Percentiles rank a stretch among this genome's conserved stretches.
These are phyloP conservation scores for Ophiocordyceps unilateralis DNA, from an alignment of 2,329 filamentous ascomycete species.

Conservation along the genomic window DNA sequence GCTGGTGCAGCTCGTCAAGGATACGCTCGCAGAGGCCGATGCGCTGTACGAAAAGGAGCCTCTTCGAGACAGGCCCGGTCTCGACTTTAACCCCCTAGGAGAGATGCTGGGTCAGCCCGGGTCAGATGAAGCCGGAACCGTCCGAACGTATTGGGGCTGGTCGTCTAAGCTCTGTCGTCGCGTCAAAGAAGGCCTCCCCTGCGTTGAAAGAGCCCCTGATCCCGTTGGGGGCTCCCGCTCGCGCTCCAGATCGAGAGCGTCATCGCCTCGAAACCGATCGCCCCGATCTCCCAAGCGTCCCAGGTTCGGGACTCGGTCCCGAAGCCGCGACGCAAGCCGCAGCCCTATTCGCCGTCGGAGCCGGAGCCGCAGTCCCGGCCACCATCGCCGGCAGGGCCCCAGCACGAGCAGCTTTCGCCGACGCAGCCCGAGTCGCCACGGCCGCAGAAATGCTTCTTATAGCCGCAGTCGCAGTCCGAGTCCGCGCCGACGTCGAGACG, in stretches of 20 bases:
- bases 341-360: slow-evolving; percentile 14
- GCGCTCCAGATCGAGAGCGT: slow-evolving; percentile 12
- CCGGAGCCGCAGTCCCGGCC: slow-evolving; percentile 6
- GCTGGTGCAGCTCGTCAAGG: slow-evolving; percentile 52
- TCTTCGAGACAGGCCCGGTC: slow-evolving; percentile 26
- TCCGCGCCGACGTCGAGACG: neutral
- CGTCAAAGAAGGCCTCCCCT: slow-evolving; percentile 44
- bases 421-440: slow-evolving; percentile 8
- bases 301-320: neutral
- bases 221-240: slow-evolving; percentile 9
- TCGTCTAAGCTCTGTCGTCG: slow-evolving; percentile 63
- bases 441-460: neutral
- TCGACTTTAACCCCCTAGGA: slow-evolving; percentile 62
- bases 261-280: slow-evolving; percentile 13
- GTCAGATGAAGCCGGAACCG: no score
- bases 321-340: slow-evolving; percentile 12
- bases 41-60: slow-evolving; percentile 43
- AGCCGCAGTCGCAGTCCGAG: slow-evolving; percentile 15
- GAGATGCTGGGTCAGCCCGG: slow-evolving; percentile 46
- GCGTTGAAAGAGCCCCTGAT: neutral
- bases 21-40: slow-evolving; percentile 51
- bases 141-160: slow-evolving; percentile 79
- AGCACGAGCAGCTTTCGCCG: neutral
- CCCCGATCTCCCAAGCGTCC: neutral
- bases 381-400: slow-evolving; percentile 2